Conservation (phyloP, 1,284 basidiomycete species). For the Bondarzewia mesenterica region DNA sequence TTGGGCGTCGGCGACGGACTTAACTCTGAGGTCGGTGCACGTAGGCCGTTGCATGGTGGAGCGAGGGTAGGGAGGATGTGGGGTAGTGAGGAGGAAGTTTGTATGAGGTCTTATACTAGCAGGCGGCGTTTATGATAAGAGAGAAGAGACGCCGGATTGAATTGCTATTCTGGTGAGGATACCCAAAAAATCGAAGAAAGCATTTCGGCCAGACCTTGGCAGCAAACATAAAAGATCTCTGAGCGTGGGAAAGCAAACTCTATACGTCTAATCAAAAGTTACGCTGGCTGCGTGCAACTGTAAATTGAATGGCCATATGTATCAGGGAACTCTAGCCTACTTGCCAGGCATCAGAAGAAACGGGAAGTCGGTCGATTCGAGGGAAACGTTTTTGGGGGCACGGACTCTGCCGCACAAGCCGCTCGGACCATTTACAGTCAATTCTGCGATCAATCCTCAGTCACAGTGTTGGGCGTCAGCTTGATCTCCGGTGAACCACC, state of each 20-base stretch:
- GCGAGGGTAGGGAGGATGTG: constrained; percentile 1
- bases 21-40: constrained; percentile 31
- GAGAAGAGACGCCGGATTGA: constrained; percentile 2
- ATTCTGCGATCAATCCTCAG: too few relatives aligned
- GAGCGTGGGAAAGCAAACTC: constrained; percentile 12
- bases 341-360: neutral
- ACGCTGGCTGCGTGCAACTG: neutral
- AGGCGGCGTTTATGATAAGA: constrained; percentile 11
- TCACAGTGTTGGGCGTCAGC: too few relatives aligned
- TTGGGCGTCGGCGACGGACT: constrained; percentile 32
- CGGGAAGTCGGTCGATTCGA: too few relatives aligned
- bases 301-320: neutral
- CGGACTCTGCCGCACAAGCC: too few relatives aligned
- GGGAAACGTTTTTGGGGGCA: too few relatives aligned
- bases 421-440: too few relatives aligned
- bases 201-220: neutral
- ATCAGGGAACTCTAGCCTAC: neutral
- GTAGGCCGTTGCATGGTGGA: constrained; percentile 42
- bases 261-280: constrained; percentile 15
- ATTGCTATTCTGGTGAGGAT: neutral
- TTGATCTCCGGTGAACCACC: too few relatives aligned
- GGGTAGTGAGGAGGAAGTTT: constrained; percentile 8
- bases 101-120: constrained; percentile 7
- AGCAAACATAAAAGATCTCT: neutral
- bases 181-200: neutral